These are phyloP conservation scores for Metarhizium humberi DNA, from an alignment of 2,329 filamentous ascomycete species.

Conservation along the genomic window DNA sequence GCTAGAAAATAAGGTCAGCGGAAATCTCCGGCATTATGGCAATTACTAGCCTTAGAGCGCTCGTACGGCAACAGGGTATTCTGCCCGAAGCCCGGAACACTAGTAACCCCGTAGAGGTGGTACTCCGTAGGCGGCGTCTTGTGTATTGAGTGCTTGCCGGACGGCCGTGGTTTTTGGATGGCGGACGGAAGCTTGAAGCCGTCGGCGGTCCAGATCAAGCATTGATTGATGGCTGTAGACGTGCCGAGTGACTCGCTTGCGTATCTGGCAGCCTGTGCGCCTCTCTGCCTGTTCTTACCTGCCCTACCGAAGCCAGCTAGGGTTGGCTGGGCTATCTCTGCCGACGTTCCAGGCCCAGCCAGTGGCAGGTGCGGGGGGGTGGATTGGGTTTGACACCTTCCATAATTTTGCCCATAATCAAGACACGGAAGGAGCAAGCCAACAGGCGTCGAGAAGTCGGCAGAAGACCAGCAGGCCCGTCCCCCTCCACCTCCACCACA, in stretches of 20 bases:
- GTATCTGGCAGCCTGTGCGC: too few species aligned
- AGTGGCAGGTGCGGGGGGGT: not conserved
- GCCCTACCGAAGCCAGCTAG: too few species aligned
- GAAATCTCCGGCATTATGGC: conserved; percentile 3
- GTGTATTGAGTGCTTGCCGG: too few species aligned
- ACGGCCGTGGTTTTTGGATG: not conserved
- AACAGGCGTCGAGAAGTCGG: too few species aligned
- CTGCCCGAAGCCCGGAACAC: too few species aligned
- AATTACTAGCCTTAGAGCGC: not conserved
- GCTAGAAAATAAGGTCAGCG: conserved; percentile 1
- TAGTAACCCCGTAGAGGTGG: not conserved
- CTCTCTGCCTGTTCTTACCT: too few species aligned
- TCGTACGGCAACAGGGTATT: not conserved
- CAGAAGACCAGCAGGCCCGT: not conserved
- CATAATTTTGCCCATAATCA: not conserved
- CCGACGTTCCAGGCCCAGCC: not conserved
- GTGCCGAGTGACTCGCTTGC: too few species aligned
- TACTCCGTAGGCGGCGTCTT: not conserved
- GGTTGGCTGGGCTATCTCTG: not conserved
- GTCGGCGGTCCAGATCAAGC: too few species aligned
- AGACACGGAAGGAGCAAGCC: not conserved
- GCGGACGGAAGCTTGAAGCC: too few species aligned
- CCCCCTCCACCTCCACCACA: not conserved
- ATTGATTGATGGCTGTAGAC: too few species aligned
- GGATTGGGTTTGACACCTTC: not conserved